phyloP scores from a whole-genome alignment of 116 monocot genomes.

The Trichopus zeylanicus region DNA sequence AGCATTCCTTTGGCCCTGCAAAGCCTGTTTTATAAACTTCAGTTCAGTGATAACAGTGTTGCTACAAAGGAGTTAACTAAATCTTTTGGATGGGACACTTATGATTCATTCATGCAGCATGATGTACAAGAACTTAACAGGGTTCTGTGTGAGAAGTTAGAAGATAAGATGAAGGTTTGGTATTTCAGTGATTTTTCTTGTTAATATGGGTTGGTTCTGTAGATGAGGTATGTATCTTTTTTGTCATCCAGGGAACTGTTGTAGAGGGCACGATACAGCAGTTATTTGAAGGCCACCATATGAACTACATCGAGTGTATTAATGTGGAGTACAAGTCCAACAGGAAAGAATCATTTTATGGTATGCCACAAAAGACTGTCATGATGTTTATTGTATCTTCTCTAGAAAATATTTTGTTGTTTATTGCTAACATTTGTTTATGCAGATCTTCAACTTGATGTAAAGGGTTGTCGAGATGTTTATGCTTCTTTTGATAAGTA shows the following conservation, averaged over 20 bases:
- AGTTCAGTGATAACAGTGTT: slow-evolving; percentile 91
- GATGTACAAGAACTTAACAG: slow-evolving; percentile 97
- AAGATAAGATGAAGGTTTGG: slow-evolving; percentile 96
- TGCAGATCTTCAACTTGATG: slow-evolving; percentile 82
- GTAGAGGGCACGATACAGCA: slow-evolving; percentile 93
- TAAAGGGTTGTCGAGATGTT: slow-evolving; percentile 88
- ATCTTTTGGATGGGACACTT: slow-evolving; percentile 95
- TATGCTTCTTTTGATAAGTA: slow-evolving; percentile 99
- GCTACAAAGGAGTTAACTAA: slow-evolving; percentile 92
- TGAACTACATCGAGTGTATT: slow-evolving; percentile 94
- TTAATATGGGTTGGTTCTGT: neutral
- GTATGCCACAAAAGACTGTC: slow-evolving; percentile 18
- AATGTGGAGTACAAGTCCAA: slow-evolving; percentile 91
- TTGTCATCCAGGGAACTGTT: slow-evolving; percentile 67
- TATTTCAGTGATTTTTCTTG: neutral
- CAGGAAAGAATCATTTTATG: slow-evolving; percentile 93
- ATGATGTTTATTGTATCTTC: neutral
- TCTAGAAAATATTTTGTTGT: neutral
- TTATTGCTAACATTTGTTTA: neutral
- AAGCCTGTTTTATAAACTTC: slow-evolving; percentile 87
- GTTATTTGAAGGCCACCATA: slow-evolving; percentile 95
- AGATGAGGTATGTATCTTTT: neutral
- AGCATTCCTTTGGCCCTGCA: slow-evolving; percentile 93
- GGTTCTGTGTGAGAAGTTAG: slow-evolving; percentile 88
- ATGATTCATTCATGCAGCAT: slow-evolving; percentile 97